Evolutionary conservation across 768 basidiomycete genomes (phyloP).

Genomic region (Collybia nuda): DNA sequence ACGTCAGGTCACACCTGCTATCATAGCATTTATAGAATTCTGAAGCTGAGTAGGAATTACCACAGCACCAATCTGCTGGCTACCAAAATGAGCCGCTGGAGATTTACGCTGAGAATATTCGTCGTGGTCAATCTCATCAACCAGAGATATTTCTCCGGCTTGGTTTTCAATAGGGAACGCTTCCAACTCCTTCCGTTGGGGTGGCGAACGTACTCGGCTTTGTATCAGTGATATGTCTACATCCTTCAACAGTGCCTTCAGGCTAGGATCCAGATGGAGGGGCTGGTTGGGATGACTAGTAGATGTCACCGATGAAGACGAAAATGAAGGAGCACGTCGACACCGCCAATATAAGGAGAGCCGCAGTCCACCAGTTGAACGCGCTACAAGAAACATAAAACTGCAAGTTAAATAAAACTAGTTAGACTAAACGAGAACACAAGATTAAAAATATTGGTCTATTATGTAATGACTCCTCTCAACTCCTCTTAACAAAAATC

Average conservation of each 20-base stretch:
- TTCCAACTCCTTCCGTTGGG: slow-evolving; percentile 54
- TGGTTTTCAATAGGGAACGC: slow-evolving; percentile 37
- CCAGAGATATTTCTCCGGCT: slow-evolving; percentile 25
- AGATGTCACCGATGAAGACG: neutral
- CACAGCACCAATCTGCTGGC: slow-evolving; percentile 68
- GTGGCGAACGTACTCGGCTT: slow-evolving; percentile 20
- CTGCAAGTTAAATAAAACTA: neutral
- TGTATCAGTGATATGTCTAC: slow-evolving; percentile 64
- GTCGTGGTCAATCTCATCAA: slow-evolving; percentile 25
- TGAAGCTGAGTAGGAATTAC: slow-evolving; percentile 73
- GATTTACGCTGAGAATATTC: slow-evolving; percentile 53
- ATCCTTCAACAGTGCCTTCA: slow-evolving; percentile 62
- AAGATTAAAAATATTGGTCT: neutral
- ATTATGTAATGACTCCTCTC: neutral
- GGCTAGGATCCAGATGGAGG: slow-evolving; percentile 64
- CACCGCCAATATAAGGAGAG: neutral
- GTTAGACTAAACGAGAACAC: too few species aligned
- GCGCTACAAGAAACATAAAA: slow-evolving; percentile 16
- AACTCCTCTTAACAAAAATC: neutral
- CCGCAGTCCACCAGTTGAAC: neutral
- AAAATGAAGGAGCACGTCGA: neutral
- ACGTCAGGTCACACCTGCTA: slow-evolving; percentile 49
- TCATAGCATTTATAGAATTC: slow-evolving; percentile 61
- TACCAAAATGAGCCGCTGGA: slow-evolving; percentile 81
- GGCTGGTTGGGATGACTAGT: slow-evolving; percentile 53